Conservation (phyloP, 1,139 yeast species). For the Yamadazyma sp. region DNA sequence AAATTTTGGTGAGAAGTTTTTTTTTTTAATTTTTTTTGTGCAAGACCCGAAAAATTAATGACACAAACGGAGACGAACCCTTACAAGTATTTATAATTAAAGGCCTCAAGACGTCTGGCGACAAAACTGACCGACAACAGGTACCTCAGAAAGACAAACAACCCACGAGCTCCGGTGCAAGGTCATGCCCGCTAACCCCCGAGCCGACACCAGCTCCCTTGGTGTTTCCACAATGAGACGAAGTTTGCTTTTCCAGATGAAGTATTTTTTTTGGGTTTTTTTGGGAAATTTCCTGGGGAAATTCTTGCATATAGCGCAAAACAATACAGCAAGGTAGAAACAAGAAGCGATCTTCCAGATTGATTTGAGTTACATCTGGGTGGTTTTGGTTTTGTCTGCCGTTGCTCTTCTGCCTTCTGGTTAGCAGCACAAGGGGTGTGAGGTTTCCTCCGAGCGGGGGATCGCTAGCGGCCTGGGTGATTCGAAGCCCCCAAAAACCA, state of each 20-base stretch:
- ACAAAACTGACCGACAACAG: too few species aligned
- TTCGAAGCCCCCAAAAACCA: too few species aligned
- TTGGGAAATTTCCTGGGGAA: constrained; percentile 3
- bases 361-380: not conserved
- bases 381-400: not conserved
- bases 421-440: too few species aligned
- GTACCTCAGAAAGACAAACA: too few species aligned
- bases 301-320: not conserved
- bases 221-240: not conserved
- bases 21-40: not conserved
- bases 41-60: not conserved
- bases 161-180: too few species aligned
- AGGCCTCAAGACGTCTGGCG: too few species aligned
- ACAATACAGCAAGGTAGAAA: not conserved
- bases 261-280: not conserved
- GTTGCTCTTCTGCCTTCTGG: too few species aligned
- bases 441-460: too few species aligned
- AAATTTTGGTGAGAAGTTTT: constrained; percentile 2
- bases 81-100: too few species aligned
- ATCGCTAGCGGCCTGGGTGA: too few species aligned
- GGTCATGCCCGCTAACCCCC: too few species aligned
- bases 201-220: not conserved
- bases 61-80: not conserved
- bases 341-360: not conserved
- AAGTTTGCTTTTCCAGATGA: not conserved